Evolutionary conservation across 2,329 filamentous ascomycete genomes (phyloP).

Genomic region (Nemania diffusa): DNA sequence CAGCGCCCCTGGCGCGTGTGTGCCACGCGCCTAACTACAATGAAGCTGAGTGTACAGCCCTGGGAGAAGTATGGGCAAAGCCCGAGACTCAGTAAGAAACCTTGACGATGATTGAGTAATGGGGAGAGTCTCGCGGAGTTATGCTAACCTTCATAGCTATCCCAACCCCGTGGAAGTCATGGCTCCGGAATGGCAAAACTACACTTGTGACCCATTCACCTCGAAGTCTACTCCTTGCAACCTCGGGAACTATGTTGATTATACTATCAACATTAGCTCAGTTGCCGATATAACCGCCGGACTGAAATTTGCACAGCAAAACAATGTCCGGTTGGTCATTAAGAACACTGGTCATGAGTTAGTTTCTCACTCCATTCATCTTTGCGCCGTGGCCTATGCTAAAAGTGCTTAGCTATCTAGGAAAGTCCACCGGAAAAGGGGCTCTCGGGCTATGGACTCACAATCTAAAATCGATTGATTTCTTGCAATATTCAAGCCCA

Average conservation of each 20-base stretch:
- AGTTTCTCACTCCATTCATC: background rate
- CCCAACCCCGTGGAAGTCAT: conserved; percentile 6
- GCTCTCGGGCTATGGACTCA: conserved; percentile 60
- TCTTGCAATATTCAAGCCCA: conserved; percentile 14
- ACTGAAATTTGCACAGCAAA: conserved; percentile 50
- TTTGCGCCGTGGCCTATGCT: background rate
- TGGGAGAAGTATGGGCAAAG: background rate
- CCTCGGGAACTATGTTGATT: conserved; percentile 29
- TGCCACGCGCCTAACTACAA: conserved; percentile 11
- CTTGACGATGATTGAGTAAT: background rate
- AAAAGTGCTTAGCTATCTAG: conserved; percentile 48
- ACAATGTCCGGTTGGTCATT: conserved; percentile 59
- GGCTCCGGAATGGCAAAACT: conserved; percentile 10
- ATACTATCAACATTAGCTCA: conserved; percentile 43
- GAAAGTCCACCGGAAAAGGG: conserved; percentile 63
- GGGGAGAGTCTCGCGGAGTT: background rate
- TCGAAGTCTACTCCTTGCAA: background rate
- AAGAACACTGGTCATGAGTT: conserved; percentile 61
- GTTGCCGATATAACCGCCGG: conserved; percentile 36
- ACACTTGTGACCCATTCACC: conserved; percentile 16
- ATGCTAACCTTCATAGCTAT: background rate
- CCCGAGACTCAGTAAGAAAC: conserved; percentile 7
- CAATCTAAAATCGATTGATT: conserved; percentile 54
- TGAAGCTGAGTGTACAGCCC: conserved; percentile 2
- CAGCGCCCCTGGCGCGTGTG: background rate